A percentile compares a stretch with the other conserved stretches of the same genome.
These are phyloP conservation scores for Thuja plicata DNA, from an alignment of 83 land plant genomes.

Conservation along the genomic window DNA sequence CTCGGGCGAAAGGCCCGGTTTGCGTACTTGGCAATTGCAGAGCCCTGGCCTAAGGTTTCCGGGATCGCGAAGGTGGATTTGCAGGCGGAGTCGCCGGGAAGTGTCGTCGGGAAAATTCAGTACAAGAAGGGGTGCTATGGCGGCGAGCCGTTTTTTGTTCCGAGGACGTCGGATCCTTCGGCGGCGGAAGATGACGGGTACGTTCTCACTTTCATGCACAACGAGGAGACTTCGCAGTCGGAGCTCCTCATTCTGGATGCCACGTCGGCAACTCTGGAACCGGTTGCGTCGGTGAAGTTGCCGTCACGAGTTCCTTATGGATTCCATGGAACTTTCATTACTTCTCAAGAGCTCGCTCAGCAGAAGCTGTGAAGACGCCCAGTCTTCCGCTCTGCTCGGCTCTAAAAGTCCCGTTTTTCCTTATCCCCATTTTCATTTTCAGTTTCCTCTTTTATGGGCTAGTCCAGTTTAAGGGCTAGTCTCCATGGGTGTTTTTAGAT, in stretches of 20 bases:
- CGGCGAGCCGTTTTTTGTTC: slow-evolving; percentile 74
- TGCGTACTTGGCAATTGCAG: slow-evolving; percentile 68
- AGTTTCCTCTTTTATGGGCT: neutral
- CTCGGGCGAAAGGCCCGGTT: slow-evolving; percentile 59
- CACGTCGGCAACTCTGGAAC: slow-evolving; percentile 16
- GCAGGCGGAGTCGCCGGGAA: neutral
- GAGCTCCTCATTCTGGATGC: slow-evolving; percentile 67
- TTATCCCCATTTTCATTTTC: too few relatives aligned
- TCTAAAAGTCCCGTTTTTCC: too few relatives aligned
- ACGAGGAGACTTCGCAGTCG: slow-evolving; percentile 48
- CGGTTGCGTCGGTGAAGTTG: slow-evolving; percentile 27
- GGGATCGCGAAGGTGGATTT: slow-evolving; percentile 85
- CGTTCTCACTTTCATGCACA: slow-evolving; percentile 55
- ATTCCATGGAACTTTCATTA: slow-evolving; percentile 45
- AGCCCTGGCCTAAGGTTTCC: slow-evolving; percentile 78
- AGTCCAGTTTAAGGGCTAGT: too few relatives aligned
- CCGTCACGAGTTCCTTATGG: slow-evolving; percentile 48
- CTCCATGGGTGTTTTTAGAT: neutral
- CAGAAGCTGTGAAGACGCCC: slow-evolving; percentile 12
- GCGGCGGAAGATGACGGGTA: slow-evolving; percentile 69
- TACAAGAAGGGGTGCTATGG: slow-evolving; percentile 51
- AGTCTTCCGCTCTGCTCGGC: neutral
- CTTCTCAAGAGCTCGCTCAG: slow-evolving; percentile 17
- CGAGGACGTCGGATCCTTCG: slow-evolving; percentile 20
- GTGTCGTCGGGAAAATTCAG: slow-evolving; percentile 29